Percentiles rank a stretch among this genome's conserved stretches.
phyloP scores from a whole-genome alignment of 192 early-diverging fungal genomes.

The Backusella morwellensis region DNA sequence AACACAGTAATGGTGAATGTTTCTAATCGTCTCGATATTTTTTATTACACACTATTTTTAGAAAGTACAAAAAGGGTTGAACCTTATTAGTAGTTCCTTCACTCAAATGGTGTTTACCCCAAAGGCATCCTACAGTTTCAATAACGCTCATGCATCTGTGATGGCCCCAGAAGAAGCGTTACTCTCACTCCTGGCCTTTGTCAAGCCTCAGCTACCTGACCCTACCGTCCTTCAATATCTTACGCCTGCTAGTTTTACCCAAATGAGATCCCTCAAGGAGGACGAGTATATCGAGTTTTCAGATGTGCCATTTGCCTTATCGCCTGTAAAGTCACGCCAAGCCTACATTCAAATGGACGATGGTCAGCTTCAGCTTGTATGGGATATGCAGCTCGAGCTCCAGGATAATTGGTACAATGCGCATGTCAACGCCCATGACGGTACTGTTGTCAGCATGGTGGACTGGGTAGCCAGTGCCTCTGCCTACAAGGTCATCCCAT shows the following conservation, averaged over 20 bases:
- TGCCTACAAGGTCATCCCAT: slow-evolving; percentile 75
- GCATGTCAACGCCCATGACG: slow-evolving; percentile 58
- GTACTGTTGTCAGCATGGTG: slow-evolving; percentile 67
- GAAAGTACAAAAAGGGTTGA: not conserved
- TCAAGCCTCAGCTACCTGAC: slow-evolving; percentile 52
- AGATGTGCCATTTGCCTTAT: slow-evolving; percentile 50
- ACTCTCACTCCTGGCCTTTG: slow-evolving; percentile 53
- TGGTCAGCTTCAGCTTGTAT: slow-evolving; percentile 65
- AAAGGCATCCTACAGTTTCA: slow-evolving; percentile 3
- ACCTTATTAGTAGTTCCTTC: not conserved
- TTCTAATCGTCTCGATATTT: not conserved
- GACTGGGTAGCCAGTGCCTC: slow-evolving; percentile 82
- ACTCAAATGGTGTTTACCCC: slow-evolving; percentile 3
- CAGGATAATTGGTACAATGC: slow-evolving; percentile 79
- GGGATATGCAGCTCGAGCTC: slow-evolving; percentile 80
- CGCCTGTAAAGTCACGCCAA: slow-evolving; percentile 56
- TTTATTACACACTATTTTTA: not conserved
- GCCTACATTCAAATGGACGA: slow-evolving; percentile 63
- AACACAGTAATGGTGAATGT: not conserved
- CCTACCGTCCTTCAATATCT: slow-evolving; percentile 10
- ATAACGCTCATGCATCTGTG: slow-evolving; percentile 12
- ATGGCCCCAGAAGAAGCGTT: slow-evolving; percentile 65
- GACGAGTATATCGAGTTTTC: slow-evolving; percentile 33
- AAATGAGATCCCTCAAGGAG: slow-evolving; percentile 38
- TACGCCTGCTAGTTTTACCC: not conserved